A percentile compares a stretch with the other conserved stretches of the same genome.
Conservation (phyloP, 257 asterid species). For the Prunella vulgaris region DNA sequence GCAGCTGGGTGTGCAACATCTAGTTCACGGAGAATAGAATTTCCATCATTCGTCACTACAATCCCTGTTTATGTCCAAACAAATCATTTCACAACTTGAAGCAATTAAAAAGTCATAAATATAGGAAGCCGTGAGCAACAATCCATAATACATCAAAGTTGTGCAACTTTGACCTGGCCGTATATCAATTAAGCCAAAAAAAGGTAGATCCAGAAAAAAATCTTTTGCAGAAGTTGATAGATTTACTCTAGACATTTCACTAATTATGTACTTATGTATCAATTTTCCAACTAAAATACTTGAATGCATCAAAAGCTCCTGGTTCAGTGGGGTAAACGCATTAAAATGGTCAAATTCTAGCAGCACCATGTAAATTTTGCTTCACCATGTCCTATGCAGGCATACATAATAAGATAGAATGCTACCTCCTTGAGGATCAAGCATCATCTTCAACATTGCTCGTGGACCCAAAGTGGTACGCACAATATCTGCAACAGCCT, state of each 20-base stretch:
- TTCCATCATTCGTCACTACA: slow-evolving; percentile 96
- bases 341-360: neutral
- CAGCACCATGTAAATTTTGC: neutral
- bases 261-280: neutral
- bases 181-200: neutral
- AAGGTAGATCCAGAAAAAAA: neutral
- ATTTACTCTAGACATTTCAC: neutral
- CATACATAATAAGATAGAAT: slow-evolving; percentile 6
- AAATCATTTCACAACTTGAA: neutral
- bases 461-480: slow-evolving; percentile 95
- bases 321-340: neutral
- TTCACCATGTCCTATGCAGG: neutral
- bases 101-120: neutral
- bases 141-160: neutral
- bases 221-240: neutral
- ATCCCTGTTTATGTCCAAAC: slow-evolving; percentile 49
- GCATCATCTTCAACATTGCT: slow-evolving; percentile 92
- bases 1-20: slow-evolving; percentile 98
- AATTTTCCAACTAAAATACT: neutral
- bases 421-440: slow-evolving; percentile 80
- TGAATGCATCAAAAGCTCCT: neutral
- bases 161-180: neutral
- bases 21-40: slow-evolving; percentile 90
- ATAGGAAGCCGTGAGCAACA: neutral
- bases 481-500: slow-evolving; percentile 94